Evolutionary conservation across 2,329 filamentous ascomycete genomes (phyloP).

Genomic region (Canariomyces notabilis): DNA sequence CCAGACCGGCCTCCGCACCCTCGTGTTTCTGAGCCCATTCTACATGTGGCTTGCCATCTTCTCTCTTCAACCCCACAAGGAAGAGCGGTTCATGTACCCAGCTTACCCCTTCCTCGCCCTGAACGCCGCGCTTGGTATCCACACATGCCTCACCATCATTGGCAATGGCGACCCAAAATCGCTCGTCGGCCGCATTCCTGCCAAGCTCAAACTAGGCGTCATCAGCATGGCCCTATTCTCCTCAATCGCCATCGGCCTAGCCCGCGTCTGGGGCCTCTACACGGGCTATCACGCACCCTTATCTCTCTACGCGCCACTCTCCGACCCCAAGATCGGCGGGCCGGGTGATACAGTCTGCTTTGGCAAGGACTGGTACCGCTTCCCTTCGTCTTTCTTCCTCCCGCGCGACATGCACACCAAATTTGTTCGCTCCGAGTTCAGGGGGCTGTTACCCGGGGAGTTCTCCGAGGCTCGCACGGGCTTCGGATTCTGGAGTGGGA

Average conservation of each 20-base stretch:
- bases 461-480: constrained; percentile 70
- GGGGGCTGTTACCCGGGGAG: constrained; percentile 81
- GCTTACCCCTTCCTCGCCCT: constrained; percentile 85
- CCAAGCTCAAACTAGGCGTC: constrained; percentile 63
- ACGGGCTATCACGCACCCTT: constrained; percentile 80
- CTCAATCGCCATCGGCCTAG: constrained; percentile 60
- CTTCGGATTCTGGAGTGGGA: constrained; percentile 73
- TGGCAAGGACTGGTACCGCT: constrained; percentile 97
- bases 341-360: constrained; percentile 73
- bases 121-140: constrained; percentile 79
- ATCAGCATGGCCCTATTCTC: constrained; percentile 58
- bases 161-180: constrained; percentile 65
- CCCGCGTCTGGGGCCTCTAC: constrained; percentile 71
- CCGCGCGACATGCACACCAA: constrained; percentile 79
- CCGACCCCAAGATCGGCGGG: constrained; percentile 47
- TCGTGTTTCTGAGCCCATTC: constrained; percentile 78
- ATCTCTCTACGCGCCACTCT: constrained; percentile 62
- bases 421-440: constrained; percentile 87
- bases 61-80: constrained; percentile 89
- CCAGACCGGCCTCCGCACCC: constrained; percentile 65
- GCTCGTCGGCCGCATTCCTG: constrained; percentile 66
- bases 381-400: constrained; percentile 87
- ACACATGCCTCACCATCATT: constrained; percentile 71
- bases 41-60: constrained; percentile 95
- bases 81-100: constrained; percentile 98